A percentile compares a stretch with the other conserved stretches of the same genome.
Conservation (phyloP, 345 rosid genomes). For the Toxicodendron radicans region DNA sequence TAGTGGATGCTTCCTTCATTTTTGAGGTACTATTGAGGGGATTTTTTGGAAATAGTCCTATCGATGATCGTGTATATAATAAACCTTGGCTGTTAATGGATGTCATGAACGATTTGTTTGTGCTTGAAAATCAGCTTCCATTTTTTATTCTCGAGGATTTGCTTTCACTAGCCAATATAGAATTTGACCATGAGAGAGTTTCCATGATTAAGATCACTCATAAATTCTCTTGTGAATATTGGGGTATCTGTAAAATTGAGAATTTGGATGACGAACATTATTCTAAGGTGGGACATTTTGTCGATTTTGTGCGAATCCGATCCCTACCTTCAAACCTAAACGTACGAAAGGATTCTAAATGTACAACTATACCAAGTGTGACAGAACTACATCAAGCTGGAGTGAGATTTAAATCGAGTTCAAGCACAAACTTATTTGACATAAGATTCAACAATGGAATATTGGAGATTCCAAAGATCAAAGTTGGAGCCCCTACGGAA, state of each 20-base stretch:
- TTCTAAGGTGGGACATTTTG: not conserved
- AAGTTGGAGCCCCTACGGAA: not conserved
- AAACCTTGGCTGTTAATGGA: not conserved
- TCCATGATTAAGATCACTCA: not conserved
- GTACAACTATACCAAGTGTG: not conserved
- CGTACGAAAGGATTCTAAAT: not conserved
- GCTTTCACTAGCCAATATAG: not conserved
- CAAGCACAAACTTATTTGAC: conserved; percentile 10
- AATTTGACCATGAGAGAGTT: too few species aligned
- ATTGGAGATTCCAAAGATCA: not conserved
- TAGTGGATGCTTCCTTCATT: conserved; percentile 22
- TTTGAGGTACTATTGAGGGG: conserved; percentile 3
- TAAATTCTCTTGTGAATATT: not conserved
- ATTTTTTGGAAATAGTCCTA: too few species aligned
- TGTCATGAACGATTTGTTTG: not conserved
- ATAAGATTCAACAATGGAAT: conserved; percentile 6
- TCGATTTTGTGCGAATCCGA: conserved; percentile 1
- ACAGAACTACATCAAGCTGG: conserved; percentile 27
- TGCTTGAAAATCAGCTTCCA: conserved; percentile 38
- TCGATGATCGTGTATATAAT: not conserved
- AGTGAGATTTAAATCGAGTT: conserved; percentile 10
- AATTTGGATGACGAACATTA: not conserved
- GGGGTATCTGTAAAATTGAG: not conserved
- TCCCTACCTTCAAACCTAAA: not conserved
- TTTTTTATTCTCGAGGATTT: conserved; percentile 30